Base-by-base conservation (phyloP, 2,329 filamentous ascomycete species). In the Orbilia oligospora region DNA sequence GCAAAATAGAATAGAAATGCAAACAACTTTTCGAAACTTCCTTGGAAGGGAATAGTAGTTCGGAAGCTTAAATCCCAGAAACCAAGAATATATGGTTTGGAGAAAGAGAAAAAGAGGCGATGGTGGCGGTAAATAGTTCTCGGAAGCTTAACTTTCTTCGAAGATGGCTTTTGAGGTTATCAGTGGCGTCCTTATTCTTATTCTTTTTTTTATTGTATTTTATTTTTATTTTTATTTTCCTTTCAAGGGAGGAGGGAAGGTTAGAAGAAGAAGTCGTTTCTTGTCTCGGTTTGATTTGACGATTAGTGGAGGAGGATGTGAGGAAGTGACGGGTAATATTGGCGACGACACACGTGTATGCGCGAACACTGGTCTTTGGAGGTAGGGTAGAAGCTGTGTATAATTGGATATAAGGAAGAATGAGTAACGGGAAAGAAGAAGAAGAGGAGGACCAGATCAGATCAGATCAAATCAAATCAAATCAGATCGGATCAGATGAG, bases 91-190 rank as follows among this genome's bases (percentile, higher is more conserved):
- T 30, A 3, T 30, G 3, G 27, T 14, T 46, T 46, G n/a, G 14
- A 46, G n/a, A 49, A 38, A 24, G 14, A 48, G 16, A 41, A 41
- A 27, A 33, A 33, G 22, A 33, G 38, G 51, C 33, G 48, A 49
- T 58, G 70, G 49, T 73, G 70, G 70, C 61, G 70, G 61, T 56
- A 53, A 73, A 72, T 69, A 69, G 36, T 36, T 66, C 38, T 66
- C 38, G 58, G 69, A 73, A 73, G 70, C 61, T 73, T 73, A 73
- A 73, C 63, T 24, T 67, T 73, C 51, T 53, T 36, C 9, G n/a
- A 46, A 14, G 53, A 36, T 9, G 16, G 27, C 6, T 30, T 30
- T 30, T 30, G 38, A 51, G 46, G 12, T 38, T 41, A 49, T 20
- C 49, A 20, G 46, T 8, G 20, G 46, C 3, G 8, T 41, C 36